These are phyloP conservation scores for Binderoboletus segoi DNA, from an alignment of 1,284 basidiomycete species.

Conservation along the genomic window DNA sequence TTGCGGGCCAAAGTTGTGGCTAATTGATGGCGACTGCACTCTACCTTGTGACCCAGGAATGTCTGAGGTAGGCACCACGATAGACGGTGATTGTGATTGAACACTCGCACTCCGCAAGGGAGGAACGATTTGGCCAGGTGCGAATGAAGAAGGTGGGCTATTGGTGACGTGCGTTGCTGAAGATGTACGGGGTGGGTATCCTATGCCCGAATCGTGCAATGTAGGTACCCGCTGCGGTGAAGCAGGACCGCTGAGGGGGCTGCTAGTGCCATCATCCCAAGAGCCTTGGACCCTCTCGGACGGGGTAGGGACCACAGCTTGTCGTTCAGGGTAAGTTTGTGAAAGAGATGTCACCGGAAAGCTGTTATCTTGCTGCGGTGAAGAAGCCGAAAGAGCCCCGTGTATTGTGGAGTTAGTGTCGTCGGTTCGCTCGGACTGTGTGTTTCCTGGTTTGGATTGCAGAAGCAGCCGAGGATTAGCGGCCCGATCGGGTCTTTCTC, in stretches of 20 bases:
- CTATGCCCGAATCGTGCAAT: constrained; percentile 17
- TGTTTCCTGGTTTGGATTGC: constrained; percentile 2
- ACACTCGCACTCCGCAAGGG: constrained; percentile 49
- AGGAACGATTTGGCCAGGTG: constrained; percentile 41
- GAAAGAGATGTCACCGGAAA: constrained; percentile 4
- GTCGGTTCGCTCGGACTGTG: background rate
- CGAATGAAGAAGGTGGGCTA: constrained; percentile 34
- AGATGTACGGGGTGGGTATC: constrained; percentile 22
- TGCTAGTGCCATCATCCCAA: constrained; percentile 5
- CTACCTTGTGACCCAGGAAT: constrained; percentile 15
- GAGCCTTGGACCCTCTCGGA: constrained; percentile 8
- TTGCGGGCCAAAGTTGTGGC: constrained; percentile 14
- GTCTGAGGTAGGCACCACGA: constrained; percentile 12
- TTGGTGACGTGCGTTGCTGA: constrained; percentile 15
- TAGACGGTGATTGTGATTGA: constrained; percentile 27
- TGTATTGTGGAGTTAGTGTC: background rate
- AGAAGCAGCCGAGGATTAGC: constrained; percentile 18
- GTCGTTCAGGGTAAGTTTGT: constrained; percentile 7
- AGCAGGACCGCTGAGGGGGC: constrained; percentile 3
- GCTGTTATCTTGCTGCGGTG: constrained; percentile 4
- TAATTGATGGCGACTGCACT: constrained; percentile 19
- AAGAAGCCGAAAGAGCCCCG: background rate
- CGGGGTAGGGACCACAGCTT: background rate
- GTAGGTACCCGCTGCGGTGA: constrained; percentile 30
- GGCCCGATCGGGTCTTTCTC: constrained; percentile 29